Conservation (phyloP, 2,329 filamentous ascomycete genomes). For the Claviceps sp. region DNA sequence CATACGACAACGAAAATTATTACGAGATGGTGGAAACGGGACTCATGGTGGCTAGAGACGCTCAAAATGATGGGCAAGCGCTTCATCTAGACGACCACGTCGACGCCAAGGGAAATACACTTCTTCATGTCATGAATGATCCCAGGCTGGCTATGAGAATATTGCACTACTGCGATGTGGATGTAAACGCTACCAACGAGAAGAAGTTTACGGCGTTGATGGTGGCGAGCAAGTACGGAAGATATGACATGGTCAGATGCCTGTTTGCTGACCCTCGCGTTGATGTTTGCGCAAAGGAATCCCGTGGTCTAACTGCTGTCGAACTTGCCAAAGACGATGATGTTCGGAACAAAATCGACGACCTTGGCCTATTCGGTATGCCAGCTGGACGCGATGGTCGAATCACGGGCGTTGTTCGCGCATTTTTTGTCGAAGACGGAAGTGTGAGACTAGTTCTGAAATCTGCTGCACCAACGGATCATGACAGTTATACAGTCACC, state of each 20-base stretch:
- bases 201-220: conserved; percentile 91
- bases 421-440: conserved; percentile 94
- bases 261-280: conserved; percentile 81
- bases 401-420: conserved; percentile 84
- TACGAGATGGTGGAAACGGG: conserved; percentile 75
- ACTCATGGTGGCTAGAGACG: conserved; percentile 55
- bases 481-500: conserved; percentile 80
- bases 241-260: conserved; percentile 81
- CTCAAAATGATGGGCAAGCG: conserved; percentile 65
- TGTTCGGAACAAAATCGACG: conserved; percentile 89
- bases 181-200: conserved; percentile 91
- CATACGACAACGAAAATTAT: conserved; percentile 86
- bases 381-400: conserved; percentile 59
- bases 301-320: conserved; percentile 81
- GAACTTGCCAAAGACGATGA: conserved; percentile 97
- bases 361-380: conserved; percentile 72
- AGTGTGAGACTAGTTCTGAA: conserved; percentile 89
- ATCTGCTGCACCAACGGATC: conserved; percentile 73
- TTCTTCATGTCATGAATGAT: conserved; percentile 92
- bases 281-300: conserved; percentile 70
- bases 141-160: conserved; percentile 61
- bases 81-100: conserved; percentile 87
- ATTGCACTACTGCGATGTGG: conserved; percentile 75
- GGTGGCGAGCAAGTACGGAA: conserved; percentile 96
- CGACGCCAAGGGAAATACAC: conserved; percentile 82